Evolutionary conservation across 805 yeast genomes (phyloP), one percentile per base, ranked within the genome.

Genomic region (Candida palmyrensis): DNA sequence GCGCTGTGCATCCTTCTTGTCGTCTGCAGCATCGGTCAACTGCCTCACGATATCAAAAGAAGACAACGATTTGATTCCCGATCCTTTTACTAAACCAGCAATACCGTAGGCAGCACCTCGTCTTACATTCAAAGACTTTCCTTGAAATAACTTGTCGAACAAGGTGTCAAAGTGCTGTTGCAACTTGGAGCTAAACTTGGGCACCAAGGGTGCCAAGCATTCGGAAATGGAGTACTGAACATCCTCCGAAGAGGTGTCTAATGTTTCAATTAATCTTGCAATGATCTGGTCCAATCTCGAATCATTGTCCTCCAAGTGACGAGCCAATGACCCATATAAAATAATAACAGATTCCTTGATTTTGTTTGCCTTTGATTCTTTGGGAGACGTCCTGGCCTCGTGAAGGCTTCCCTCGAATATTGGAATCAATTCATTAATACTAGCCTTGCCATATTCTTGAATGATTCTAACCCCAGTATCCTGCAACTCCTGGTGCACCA

Each of bases 81-180:
- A 73, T 38, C 99, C 98, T 50, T 85, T 82, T 3, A 84, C 90
- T 28, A 92, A 59, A 42, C 99, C 99, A 15, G 97, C 84, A 46
- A 92, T 73, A 56, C 97, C 98, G 62, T 85, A 88, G 1, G 97
- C 97, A 2, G 96, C 90, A 50, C 97, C 99, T 43, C 90, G 74
- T 52, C 96, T 73, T n/a, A 68, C 65, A 1, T 73, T 72, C 24
- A 65, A 49, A 2, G 60, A 44, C 20, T 62, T 61, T 2, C 77
- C 77, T 6, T 59, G 53, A 49, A 84, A 77, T 17, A 89, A 62
- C 43, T 73, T 77, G 5, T 64, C 73, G 49, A 84, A 72, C 31
- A 88, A 62, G 3, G 49, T 44, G 23, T 79, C 82, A 37, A 85
- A 59, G 43, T 82, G 76, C 1, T 58, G 55, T 18, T 70, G 71